phyloP scores from a whole-genome alignment of 192 early-diverging fungal species.

The Diversispora epigaea region DNA sequence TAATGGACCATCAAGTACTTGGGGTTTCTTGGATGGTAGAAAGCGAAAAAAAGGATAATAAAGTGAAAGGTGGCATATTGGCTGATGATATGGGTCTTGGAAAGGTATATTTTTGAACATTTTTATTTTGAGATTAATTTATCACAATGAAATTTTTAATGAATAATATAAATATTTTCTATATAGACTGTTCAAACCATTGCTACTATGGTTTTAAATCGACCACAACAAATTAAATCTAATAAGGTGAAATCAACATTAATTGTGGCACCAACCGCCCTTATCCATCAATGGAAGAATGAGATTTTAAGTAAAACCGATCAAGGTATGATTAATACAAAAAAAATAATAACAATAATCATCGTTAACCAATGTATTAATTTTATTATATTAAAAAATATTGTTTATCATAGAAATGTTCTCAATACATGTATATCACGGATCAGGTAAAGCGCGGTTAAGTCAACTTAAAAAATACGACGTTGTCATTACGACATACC shows the following conservation, averaged over 20 bases:
- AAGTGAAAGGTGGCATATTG: conserved; percentile 3
- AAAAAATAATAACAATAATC: background rate
- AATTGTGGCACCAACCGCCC: conserved; percentile 42
- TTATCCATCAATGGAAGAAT: conserved; percentile 44
- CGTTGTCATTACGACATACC: conserved; percentile 46
- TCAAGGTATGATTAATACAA: background rate
- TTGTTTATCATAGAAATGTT: conserved; percentile 14
- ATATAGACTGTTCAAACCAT: conserved; percentile 12
- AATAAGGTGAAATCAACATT: conserved; percentile 28
- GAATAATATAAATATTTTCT: background rate
- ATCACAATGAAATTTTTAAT: background rate
- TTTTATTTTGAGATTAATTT: background rate
- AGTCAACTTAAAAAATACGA: conserved; percentile 39
- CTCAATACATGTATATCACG: conserved; percentile 41
- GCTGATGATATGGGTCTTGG: conserved; percentile 11
- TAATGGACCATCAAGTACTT: conserved; percentile 16
- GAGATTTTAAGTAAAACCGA: conserved; percentile 42
- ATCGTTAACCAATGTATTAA: background rate
- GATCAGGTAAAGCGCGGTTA: conserved; percentile 31
- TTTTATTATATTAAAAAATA: background rate
- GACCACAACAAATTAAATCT: background rate
- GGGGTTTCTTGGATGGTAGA: conserved; percentile 20
- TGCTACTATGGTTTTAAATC: background rate
- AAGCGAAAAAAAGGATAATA: background rate
- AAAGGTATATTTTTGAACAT: background rate